Base-by-base conservation (phyloP, 2,329 filamentous ascomycete species). In the Alternaria sp. region DNA sequence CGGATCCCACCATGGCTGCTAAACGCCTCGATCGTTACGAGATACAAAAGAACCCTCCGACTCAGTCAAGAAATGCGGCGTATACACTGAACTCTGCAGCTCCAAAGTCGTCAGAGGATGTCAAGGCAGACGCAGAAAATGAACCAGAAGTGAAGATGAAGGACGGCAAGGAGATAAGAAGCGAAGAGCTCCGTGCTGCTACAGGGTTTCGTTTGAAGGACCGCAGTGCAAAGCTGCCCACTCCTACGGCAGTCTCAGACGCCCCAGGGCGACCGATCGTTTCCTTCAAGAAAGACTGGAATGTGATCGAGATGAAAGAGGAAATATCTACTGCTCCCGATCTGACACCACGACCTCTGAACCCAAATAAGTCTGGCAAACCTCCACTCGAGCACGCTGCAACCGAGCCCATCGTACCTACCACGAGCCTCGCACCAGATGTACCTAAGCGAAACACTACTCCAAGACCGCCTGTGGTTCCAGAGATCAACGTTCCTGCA, bases 221-320 rank as follows among this genome's bases (percentile, higher is more conserved):
- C 79, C 90, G 94, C 74, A 97, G 93, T 80, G 81, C 89, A 59
- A 96, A 92, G 76, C 84, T 98, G 64, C 94, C 94, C 28, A 94
- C 91, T 74, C 94, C 94, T 67, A 92, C 92, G 56, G 90, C 92
- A 74, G 94, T 98, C 79, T 97, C 93, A 82, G 91, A 97, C 82
- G 91, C 87, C 75, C 91, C 92, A 71, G 93, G 93, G 71, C 89
- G 94, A 76, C 94, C 94, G 65, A 98, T 98, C 84, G 94, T 98
- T 85, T 98, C 94, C 86, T 98, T 98, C 85, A 87, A 97, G 81
- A 87, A 87, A 74, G 87, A 90, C 77, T 97, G 92, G 89, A 87
- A 86, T 77, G 89, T 91, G 77, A 84, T 91, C 85, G 90, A 93
- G 87, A 81, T 87, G 82, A 91, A 90, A 80, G 79, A 83, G 58